A percentile compares a stretch with the other conserved stretches of the same genome.
phyloP scores from a whole-genome alignment of 192 early-diverging fungal genomes.

The Spizellomyces punctatus region DNA sequence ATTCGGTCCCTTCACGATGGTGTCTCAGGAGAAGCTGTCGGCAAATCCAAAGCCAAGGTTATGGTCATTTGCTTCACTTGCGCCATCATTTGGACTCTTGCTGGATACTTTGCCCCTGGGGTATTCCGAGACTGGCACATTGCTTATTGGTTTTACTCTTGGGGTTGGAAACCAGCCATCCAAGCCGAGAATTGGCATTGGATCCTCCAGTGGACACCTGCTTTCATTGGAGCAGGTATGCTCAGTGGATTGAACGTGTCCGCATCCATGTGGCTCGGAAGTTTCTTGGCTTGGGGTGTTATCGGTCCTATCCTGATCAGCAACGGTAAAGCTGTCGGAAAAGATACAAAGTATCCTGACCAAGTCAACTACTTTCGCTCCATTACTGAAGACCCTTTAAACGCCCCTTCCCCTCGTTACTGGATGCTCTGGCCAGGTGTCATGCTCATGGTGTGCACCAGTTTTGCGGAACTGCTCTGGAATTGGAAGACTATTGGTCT shows the following conservation, averaged over 20 bases:
- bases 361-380: background rate
- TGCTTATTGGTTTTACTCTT: slow-evolving; percentile 10
- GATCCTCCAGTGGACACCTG: slow-evolving; percentile 53
- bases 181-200: background rate
- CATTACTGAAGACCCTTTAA: slow-evolving; percentile 44
- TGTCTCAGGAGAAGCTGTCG: slow-evolving; percentile 49
- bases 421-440: slow-evolving; percentile 76
- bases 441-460: slow-evolving; percentile 62
- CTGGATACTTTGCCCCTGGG: slow-evolving; percentile 42
- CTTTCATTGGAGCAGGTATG: slow-evolving; percentile 65
- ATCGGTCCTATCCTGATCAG: slow-evolving; percentile 59
- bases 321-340: slow-evolving; percentile 12
- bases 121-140: slow-evolving; percentile 30
- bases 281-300: slow-evolving; percentile 58
- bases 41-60: slow-evolving; percentile 48
- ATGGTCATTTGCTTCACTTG: slow-evolving; percentile 50
- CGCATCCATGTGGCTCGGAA: slow-evolving; percentile 55
- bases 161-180: background rate
- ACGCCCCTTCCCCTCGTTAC: slow-evolving; percentile 51
- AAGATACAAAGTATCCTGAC: background rate
- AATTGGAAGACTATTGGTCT: slow-evolving; percentile 46
- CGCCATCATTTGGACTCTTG: slow-evolving; percentile 50
- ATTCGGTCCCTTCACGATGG: slow-evolving; percentile 60
- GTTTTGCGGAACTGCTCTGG: slow-evolving; percentile 60
- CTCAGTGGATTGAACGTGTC: slow-evolving; percentile 60